Conservation (phyloP, 306 rosid genomes). For the Begonia peltatifolia region DNA sequence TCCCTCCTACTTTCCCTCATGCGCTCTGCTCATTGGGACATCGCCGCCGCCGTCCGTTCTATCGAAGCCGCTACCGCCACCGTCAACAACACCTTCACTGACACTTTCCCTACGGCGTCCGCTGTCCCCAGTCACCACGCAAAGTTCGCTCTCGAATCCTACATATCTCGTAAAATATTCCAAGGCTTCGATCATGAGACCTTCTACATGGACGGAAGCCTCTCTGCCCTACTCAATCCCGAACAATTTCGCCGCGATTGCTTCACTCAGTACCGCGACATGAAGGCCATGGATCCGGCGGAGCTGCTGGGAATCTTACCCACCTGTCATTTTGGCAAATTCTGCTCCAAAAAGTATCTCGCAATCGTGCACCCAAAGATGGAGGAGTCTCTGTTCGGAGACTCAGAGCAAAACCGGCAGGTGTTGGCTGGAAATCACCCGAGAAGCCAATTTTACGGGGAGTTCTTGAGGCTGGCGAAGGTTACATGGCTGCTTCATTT, state of each 20-base stretch:
- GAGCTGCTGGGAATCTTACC: slow-evolving; percentile 93
- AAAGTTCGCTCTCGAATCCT: slow-evolving; percentile 78
- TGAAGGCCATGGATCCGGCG: slow-evolving; percentile 80
- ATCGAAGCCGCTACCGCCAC: slow-evolving; percentile 67
- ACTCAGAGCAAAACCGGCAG: slow-evolving; percentile 63
- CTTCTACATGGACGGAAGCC: slow-evolving; percentile 92
- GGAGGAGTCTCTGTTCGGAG: slow-evolving; percentile 95
- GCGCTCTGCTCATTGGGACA: slow-evolving; percentile 96
- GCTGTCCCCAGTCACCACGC: slow-evolving; percentile 50
- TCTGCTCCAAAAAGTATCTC: slow-evolving; percentile 82
- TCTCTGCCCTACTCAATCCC: slow-evolving; percentile 76
- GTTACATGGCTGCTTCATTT: slow-evolving; percentile 85
- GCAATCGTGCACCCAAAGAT: slow-evolving; percentile 82
- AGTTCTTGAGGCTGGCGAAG: slow-evolving; percentile 63
- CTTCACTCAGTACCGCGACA: slow-evolving; percentile 66
- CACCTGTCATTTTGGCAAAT: slow-evolving; percentile 76
- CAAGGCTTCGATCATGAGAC: slow-evolving; percentile 94
- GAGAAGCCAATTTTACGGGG: slow-evolving; percentile 61
- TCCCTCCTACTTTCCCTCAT: slow-evolving; percentile 65
- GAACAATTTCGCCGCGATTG: slow-evolving; percentile 81
- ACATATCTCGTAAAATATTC: slow-evolving; percentile 58
- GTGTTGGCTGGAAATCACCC: slow-evolving; percentile 68
- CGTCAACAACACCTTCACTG: slow-evolving; percentile 15
- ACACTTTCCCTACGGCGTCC: slow-evolving; percentile 12
- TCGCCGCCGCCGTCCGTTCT: slow-evolving; percentile 83